These are phyloP conservation scores for Coemansia sp. DNA, from an alignment of 192 early-diverging fungal species.

Conservation along the genomic window DNA sequence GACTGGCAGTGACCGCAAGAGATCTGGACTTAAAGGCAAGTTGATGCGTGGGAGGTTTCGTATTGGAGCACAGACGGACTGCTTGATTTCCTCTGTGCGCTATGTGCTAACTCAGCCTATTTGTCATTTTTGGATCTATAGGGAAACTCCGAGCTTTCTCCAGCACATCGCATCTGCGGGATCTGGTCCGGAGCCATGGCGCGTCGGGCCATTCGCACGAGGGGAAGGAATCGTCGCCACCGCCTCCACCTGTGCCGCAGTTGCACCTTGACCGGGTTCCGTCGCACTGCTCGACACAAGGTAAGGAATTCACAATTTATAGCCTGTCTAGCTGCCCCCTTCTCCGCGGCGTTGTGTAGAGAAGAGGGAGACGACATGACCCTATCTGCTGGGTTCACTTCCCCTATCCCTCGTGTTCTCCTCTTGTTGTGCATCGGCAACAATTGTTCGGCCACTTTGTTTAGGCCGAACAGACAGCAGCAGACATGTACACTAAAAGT, in stretches of 20 bases:
- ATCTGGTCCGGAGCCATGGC: slow-evolving; percentile 41
- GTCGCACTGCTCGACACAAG: slow-evolving; percentile 28
- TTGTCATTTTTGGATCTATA: slow-evolving; percentile 10
- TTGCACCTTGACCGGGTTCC: slow-evolving; percentile 22
- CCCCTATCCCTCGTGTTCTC: neutral
- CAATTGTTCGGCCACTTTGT: slow-evolving; percentile 1
- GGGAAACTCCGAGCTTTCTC: slow-evolving; percentile 54
- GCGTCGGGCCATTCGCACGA: slow-evolving; percentile 16
- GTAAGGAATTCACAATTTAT: slow-evolving; percentile 6
- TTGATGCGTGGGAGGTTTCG: slow-evolving; percentile 3
- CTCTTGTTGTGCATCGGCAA: neutral
- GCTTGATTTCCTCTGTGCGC: neutral
- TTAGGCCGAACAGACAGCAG: neutral
- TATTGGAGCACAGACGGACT: slow-evolving; percentile 8
- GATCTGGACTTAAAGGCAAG: slow-evolving; percentile 42
- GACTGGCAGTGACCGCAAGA: slow-evolving; percentile 32
- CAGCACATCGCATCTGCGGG: slow-evolving; percentile 50
- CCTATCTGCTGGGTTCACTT: neutral
- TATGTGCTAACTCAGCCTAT: neutral
- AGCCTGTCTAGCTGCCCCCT: neutral
- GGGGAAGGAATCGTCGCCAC: slow-evolving; percentile 20
- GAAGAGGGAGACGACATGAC: neutral
- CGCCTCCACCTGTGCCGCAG: slow-evolving; percentile 39
- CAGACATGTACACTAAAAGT: neutral
- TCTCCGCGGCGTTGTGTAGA: neutral